Conservation (phyloP, 805 yeast genomes). For the Saccharomycopsis malanga region DNA sequence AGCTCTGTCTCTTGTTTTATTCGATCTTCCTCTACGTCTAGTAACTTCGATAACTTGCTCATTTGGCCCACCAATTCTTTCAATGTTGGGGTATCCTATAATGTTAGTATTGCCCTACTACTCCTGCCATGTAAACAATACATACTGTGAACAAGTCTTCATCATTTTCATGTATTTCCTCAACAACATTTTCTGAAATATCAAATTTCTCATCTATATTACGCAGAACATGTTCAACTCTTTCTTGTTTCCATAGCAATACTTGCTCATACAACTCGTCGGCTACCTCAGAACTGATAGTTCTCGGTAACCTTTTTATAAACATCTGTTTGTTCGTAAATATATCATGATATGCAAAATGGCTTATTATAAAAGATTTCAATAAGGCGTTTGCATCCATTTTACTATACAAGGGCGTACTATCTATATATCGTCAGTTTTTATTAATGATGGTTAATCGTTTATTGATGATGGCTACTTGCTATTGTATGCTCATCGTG, state of each 20-base stretch:
- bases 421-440: too few relatives aligned
- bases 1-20: not conserved
- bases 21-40: not conserved
- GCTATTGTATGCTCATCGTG: too few relatives aligned
- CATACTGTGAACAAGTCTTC: too few relatives aligned
- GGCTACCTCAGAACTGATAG: not conserved
- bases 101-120: not conserved
- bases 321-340: not conserved
- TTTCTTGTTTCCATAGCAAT: slow-evolving; percentile 4
- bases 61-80: slow-evolving; percentile 1
- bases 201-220: not conserved
- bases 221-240: not conserved
- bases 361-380: not conserved
- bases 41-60: not conserved
- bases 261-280: slow-evolving; percentile 2
- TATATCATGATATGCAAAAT: not conserved
- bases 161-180: not conserved
- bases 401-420: not conserved
- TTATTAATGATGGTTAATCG: too few relatives aligned
- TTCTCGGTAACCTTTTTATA: not conserved
- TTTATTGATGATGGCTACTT: too few relatives aligned
- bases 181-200: slow-evolving; percentile 2
- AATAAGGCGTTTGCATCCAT: not conserved
- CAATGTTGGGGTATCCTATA: not conserved
- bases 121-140: not conserved